Base-by-base conservation (phyloP, 305 asterid species). In the Fraxinus albicans region DNA sequence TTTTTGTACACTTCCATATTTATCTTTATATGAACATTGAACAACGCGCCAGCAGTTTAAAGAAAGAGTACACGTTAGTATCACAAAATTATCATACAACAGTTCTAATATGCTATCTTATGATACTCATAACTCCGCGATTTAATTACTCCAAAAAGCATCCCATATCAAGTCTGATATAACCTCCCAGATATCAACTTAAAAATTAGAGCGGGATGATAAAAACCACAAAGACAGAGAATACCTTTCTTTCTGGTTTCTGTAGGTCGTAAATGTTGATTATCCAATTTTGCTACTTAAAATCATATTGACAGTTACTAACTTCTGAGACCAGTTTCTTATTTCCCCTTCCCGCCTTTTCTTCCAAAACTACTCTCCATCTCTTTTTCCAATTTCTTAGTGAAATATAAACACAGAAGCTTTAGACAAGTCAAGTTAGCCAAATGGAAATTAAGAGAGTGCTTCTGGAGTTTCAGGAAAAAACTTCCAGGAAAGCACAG, bases 171-270 rank as follows among this genome's bases (percentile, higher is more conserved):
- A 65, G 34, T 9, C 72, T 23, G 35, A 25, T 25, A 65, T 9
- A 65, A 67, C 19, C 74, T 67, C 74, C 19, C 74, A 67, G 74
- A 67, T 67, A 67, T 67, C 74, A 67, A 67, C 74, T 9, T 67
- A 27, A 25, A 47, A 27, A 67, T 27, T 3, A 12, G 74, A 3
- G 74, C 3, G 25, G 25, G 67, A 5, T 55, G 0, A n/a, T 55
- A 55, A 55, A 55, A n/a, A 55, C 25, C 25, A 55, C 25, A 55
- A 55, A 55, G n/a, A 67, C 34, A 9, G 3, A 3, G 35, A 67
- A 29, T 23, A 65, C 73, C 73, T 67, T 8, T 67, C 36, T 67
- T 67, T 67, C 74, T 25, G 35, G 74, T 25, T 25, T 25, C 35
- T 27, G 35, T 67, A 67, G 36, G 74, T 67, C 29, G 3, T 67